Conservation (phyloP, 306 rosid species). For the Cicer judaicum region DNA sequence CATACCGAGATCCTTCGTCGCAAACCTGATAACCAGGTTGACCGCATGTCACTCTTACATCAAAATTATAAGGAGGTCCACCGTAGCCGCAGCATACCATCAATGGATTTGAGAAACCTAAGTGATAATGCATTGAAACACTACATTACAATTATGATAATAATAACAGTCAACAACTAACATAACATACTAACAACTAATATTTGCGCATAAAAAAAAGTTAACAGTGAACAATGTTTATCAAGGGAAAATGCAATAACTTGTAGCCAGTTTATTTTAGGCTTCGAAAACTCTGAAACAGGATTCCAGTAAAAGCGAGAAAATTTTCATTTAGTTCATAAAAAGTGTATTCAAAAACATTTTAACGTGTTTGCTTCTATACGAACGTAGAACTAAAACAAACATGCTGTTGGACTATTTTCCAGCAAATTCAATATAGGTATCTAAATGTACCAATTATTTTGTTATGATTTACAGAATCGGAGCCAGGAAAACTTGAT, state of each 20-base stretch:
- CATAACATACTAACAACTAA: too few species aligned
- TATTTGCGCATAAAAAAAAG: too few species aligned
- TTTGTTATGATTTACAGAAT: slow-evolving; percentile 7
- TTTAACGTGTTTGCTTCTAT: background rate
- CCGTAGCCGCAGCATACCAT: slow-evolving; percentile 92
- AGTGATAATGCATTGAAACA: slow-evolving; percentile 19
- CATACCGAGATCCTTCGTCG: slow-evolving; percentile 57
- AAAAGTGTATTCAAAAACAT: background rate
- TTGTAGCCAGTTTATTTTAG: background rate
- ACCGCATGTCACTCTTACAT: slow-evolving; percentile 71
- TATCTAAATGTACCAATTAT: slow-evolving; percentile 11
- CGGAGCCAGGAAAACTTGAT: slow-evolving; percentile 26
- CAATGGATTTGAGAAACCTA: slow-evolving; percentile 79
- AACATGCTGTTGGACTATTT: background rate
- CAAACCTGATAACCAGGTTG: slow-evolving; percentile 76
- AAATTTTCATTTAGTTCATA: background rate
- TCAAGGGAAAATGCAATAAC: slow-evolving; percentile 10
- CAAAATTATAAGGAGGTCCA: slow-evolving; percentile 91
- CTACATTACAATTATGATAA: slow-evolving; percentile 19
- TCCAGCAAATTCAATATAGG: background rate
- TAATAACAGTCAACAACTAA: background rate
- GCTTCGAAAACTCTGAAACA: too few species aligned
- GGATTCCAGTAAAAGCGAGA: background rate
- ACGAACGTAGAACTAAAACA: background rate
- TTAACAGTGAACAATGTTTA: slow-evolving; percentile 11